Percentiles rank a stretch among this genome's conserved stretches.
phyloP scores from a whole-genome alignment of 805 yeast species.

The Metschnikowia koreensis region DNA sequence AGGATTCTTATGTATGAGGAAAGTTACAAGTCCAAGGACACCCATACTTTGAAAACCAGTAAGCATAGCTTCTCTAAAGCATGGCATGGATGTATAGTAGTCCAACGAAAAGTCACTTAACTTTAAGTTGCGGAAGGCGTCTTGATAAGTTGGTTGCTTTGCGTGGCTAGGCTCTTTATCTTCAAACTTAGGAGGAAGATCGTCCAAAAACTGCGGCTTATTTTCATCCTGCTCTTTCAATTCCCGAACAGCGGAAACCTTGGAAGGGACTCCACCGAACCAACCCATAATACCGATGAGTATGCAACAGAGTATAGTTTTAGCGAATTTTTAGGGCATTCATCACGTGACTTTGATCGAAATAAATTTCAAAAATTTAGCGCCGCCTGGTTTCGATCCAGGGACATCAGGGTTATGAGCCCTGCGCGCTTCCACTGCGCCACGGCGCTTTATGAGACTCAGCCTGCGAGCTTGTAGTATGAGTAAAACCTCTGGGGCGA shows the following conservation, averaged over 20 bases:
- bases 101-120: slow-evolving; percentile 51
- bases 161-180: slow-evolving; percentile 27
- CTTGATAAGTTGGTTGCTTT: slow-evolving; percentile 20
- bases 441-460: slow-evolving; percentile 65
- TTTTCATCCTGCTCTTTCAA: slow-evolving; percentile 16
- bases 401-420: slow-evolving; percentile 99
- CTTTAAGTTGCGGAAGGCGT: slow-evolving; percentile 45
- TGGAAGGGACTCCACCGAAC: slow-evolving; percentile 40
- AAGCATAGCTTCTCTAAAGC: slow-evolving; percentile 76
- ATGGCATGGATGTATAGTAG: slow-evolving; percentile 60
- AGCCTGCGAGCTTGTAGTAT: no score
- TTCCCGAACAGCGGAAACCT: slow-evolving; percentile 36
- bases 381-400: slow-evolving; percentile 96
- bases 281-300: slow-evolving; percentile 34
- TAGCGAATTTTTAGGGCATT: background rate
- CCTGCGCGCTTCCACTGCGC: slow-evolving; percentile 99
- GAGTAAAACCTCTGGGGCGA: no score
- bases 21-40: slow-evolving; percentile 65
- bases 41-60: slow-evolving; percentile 73
- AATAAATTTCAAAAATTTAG: slow-evolving; percentile 45
- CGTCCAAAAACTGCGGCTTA: slow-evolving; percentile 43
- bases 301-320: background rate
- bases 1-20: slow-evolving; percentile 62
- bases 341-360: slow-evolving; percentile 5
- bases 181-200: slow-evolving; percentile 51